Base-by-base conservation (phyloP, 768 basidiomycete genomes). In the Strobilomyces echinocephalus region DNA sequence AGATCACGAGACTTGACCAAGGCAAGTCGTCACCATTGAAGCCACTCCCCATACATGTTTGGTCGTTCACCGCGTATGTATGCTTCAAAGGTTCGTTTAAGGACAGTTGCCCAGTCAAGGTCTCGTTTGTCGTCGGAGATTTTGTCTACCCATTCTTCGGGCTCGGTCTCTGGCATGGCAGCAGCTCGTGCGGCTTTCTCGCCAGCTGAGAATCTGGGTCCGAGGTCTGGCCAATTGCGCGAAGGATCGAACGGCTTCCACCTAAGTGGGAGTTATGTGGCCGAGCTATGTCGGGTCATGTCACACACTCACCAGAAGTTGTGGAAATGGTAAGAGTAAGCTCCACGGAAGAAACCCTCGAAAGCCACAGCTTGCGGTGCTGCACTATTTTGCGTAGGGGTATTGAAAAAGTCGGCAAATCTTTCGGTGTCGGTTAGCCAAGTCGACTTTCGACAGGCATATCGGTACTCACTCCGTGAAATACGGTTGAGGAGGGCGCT, bases 151-250 rank as follows among this genome's bases (percentile, higher is more conserved):
- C 72, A 73, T 45, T 70, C 72, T 47, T 70, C 73, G 16, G 65
- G 55, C 20, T 66, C 64, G 18, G 60, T 43, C 49, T 70, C 62
- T 21, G 72, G 70, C 39, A 63, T 66, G 11, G 68, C 70, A 31
- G 74, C 72, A 33, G 71, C 72, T 40, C 87, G 85, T 9, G 85
- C 84, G 39, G 76, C 72, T 47, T 77, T 79, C 73, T 97, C 95
- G 33, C 87, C 88, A 12, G 80, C 80, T 20, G 74, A 74, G 68
- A 97, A 97, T 16, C 78, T 81, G 11, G 80, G 73, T 2, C 95
- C 95, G 26, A 98, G 80, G 65, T 97, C 95, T 2, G 95, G 95
- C 84, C 85, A 97, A 67, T 98, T 95, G n/a, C 95, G 85, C 8
- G 82, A 72, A 1, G 89, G 80, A 70, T 99, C 95, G 61, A 97